Evolutionary conservation across 2,329 filamentous ascomycete genomes (phyloP).

Genomic region (Chaetomium sp.): DNA sequence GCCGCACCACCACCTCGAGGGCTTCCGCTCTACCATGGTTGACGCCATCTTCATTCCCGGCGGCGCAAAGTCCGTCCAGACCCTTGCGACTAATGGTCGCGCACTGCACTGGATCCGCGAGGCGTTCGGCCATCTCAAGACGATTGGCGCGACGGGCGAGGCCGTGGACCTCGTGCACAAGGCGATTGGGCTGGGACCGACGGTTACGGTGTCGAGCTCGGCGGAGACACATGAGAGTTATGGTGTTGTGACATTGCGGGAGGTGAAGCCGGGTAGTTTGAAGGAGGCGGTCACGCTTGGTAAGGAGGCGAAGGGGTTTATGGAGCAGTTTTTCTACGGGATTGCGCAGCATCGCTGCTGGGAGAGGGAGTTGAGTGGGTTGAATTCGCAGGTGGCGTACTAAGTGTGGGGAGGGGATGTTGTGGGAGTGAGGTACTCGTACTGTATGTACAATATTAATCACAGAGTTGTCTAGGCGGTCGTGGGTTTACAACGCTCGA

Average conservation of each 20-base stretch:
- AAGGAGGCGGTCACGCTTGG: conserved; percentile 56
- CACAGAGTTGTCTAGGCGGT: neutral
- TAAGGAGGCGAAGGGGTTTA: conserved; percentile 62
- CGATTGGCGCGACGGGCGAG: conserved; percentile 70
- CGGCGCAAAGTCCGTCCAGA: conserved; percentile 55
- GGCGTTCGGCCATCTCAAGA: conserved; percentile 75
- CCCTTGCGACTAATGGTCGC: conserved; percentile 62
- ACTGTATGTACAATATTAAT: neutral
- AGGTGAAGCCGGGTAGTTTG: conserved; percentile 49
- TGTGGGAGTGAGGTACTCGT: too few species aligned
- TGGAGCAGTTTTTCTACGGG: conserved; percentile 62
- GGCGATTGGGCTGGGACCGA: conserved; percentile 37
- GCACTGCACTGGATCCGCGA: conserved; percentile 72
- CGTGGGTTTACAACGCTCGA: too few species aligned
- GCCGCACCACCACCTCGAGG: conserved; percentile 74
- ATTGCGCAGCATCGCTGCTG: conserved; percentile 70
- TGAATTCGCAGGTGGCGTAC: conserved; percentile 62
- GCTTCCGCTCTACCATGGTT: conserved; percentile 73
- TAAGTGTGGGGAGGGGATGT: conserved; percentile 32
- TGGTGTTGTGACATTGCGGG: conserved; percentile 65
- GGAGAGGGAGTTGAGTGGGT: conserved; percentile 64
- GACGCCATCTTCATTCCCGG: conserved; percentile 74
- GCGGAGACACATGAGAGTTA: conserved; percentile 58
- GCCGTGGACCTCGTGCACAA: conserved; percentile 55
- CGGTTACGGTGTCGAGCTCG: conserved; percentile 38